Base-by-base conservation (phyloP, 2,329 filamentous ascomycete species). In the Pyrenochaeta sp. region DNA sequence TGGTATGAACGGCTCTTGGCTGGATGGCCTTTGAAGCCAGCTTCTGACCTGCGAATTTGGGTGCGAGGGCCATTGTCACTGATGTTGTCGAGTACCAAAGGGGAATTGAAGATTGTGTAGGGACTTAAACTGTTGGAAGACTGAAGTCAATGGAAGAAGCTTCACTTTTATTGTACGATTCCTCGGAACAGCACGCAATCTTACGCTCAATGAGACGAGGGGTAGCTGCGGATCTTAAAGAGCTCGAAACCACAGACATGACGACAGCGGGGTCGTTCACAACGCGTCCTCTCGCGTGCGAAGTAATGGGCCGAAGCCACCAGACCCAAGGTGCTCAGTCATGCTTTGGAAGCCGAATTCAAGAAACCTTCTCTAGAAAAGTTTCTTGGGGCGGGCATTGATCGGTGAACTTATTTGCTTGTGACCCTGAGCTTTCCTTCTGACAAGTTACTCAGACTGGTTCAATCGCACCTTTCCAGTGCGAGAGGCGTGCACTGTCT, bases 11-110 rank as follows among this genome's bases (percentile, higher is more conserved):
- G 9, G 79, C 74, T 65, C 78, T 74, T n/a, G 76, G 73, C 14
- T 73, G 69, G 42, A 78, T 71, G 30, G 68, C 61, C 31, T 66
- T 64, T 4, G 78, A 76, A n/a, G 77, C 78, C n/a, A 92, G 82
- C 74, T 85, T 89, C 69, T 90, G 88, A 58, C 86, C 90, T 14
- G 87, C 88, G 79, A 91, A 92, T 72, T 89, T 91, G 63, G 90
- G 90, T 63, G 89, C 85, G 66, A 93, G 83, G 27, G 90, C 88
- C 90, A 93, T 93, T 51, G 43, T 50, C 45, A 42, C 11, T 47
- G 37, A 39, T 27, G 30, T 46, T 20, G 15, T 41, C 14, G 30
- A 15, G 14, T 37, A 39, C 6, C n/a, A 14, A 23, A 27, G 3
- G 17, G 18, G 17, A 15, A 2, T 10, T 11, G 18, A 3, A 21